Percentiles rank a stretch among this genome's conserved stretches.
phyloP scores from a whole-genome alignment of 169 alveolate species.

The Plasmodium coatneyi region DNA sequence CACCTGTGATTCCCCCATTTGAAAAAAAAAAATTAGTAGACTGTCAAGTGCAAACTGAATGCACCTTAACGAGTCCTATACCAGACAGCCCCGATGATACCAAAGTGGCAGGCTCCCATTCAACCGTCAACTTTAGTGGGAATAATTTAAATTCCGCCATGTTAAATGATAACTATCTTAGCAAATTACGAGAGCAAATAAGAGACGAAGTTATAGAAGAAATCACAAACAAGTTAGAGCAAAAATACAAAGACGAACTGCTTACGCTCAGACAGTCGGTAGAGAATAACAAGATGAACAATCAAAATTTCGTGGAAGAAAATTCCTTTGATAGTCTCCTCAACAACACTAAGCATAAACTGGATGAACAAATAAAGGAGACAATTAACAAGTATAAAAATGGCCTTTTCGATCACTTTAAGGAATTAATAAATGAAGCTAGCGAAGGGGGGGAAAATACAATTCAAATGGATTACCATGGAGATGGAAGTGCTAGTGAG shows the following conservation, averaged over 20 bases:
- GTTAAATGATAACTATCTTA: conserved; percentile 1
- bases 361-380: conserved; percentile 57
- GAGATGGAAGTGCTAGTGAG: background rate
- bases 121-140: background rate
- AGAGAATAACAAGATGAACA: background rate
- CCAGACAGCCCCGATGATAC: background rate
- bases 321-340: conserved; percentile 14
- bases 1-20: background rate
- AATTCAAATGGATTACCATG: background rate
- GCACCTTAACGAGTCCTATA: background rate
- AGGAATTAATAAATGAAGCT: conserved; percentile 11
- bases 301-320: background rate
- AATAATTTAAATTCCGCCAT: background rate
- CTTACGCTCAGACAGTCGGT: background rate
- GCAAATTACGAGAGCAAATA: conserved; percentile 31
- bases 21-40: background rate
- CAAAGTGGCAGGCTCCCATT: background rate
- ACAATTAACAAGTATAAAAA: conserved; percentile 58
- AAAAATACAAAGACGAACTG: conserved; percentile 56
- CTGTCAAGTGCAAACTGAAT: conserved; percentile 2
- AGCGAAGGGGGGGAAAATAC: background rate
- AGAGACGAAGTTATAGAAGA: conserved; percentile 38
- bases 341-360: conserved; percentile 4
- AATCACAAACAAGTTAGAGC: conserved; percentile 41
- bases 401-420: conserved; percentile 19